Evolutionary conservation across 2,329 filamentous ascomycete genomes (phyloP).

Genomic region (Volutella citrinella): DNA sequence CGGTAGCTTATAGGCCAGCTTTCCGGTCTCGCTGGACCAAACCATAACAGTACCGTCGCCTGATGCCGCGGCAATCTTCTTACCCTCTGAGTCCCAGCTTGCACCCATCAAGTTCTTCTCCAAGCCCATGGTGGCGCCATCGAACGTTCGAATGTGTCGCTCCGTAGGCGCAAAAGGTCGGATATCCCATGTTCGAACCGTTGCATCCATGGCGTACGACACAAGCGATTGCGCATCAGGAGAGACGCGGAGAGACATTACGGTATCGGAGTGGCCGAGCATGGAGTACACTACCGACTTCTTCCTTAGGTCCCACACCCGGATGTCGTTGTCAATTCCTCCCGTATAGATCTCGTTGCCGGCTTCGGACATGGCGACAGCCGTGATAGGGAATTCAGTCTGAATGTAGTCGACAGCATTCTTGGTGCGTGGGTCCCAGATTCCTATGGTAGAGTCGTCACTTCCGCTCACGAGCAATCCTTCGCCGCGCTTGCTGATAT

Average conservation of each 20-base stretch:
- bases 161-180: constrained; percentile 89
- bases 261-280: constrained; percentile 84
- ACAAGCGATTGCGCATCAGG: constrained; percentile 88
- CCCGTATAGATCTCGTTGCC: constrained; percentile 95
- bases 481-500: constrained; percentile 84
- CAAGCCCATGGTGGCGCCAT: constrained; percentile 81
- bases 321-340: constrained; percentile 95
- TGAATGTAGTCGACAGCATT: constrained; percentile 83
- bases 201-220: constrained; percentile 92
- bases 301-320: constrained; percentile 95
- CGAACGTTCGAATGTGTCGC: constrained; percentile 80
- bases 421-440: constrained; percentile 94
- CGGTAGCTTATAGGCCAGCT: constrained; percentile 89
- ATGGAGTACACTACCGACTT: constrained; percentile 85
- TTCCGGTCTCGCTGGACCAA: constrained; percentile 86
- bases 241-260: constrained; percentile 87
- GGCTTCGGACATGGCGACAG: constrained; percentile 85
- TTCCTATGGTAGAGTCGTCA: constrained; percentile 89
- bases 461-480: constrained; percentile 88
- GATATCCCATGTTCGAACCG: constrained; percentile 93
- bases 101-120: constrained; percentile 91
- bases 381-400: constrained; percentile 89
- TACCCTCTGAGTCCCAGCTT: constrained; percentile 84
- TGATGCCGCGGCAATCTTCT: constrained; percentile 83
- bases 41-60: constrained; percentile 89